Evolutionary conservation across 148 eudicot species (phyloP).

Genomic region (Persicaria maculosa): DNA sequence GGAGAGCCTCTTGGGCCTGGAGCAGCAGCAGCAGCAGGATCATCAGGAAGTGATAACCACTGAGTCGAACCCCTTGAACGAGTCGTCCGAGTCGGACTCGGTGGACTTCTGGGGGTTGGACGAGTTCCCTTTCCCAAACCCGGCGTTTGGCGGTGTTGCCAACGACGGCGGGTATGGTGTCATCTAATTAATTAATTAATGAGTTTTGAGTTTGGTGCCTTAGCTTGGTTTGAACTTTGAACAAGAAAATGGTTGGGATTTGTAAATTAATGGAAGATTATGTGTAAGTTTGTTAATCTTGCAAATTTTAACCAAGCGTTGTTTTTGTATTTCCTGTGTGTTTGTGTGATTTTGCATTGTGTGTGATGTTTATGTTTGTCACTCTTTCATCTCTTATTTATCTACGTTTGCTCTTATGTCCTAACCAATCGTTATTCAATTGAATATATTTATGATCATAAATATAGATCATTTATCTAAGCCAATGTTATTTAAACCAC

Average conservation of each 20-base stretch:
- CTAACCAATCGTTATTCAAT: too few species aligned
- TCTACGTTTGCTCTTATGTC: too few species aligned
- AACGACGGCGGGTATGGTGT: neutral
- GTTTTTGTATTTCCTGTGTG: neutral
- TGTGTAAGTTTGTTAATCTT: neutral
- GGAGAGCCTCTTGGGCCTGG: conserved; percentile 7
- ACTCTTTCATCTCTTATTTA: too few species aligned
- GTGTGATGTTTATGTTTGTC: too few species aligned
- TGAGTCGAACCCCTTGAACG: neutral
- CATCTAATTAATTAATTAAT: neutral
- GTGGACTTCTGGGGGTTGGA: conserved; percentile 1
- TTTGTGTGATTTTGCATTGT: neutral
- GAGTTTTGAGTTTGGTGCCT: too few species aligned
- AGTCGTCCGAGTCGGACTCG: conserved; percentile 6
- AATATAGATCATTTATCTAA: too few species aligned
- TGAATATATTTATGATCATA: too few species aligned
- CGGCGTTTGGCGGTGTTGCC: neutral
- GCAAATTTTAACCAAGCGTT: neutral
- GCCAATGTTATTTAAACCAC: too few species aligned
- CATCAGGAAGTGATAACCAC: neutral
- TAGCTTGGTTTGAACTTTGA: neutral
- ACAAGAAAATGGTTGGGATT: neutral
- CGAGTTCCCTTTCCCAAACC: conserved; percentile 2
- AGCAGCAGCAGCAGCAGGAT: neutral
- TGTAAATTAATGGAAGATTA: neutral